These are phyloP conservation scores for Sarcodon aspratus DNA, from an alignment of 768 basidiomycete species.

Conservation along the genomic window DNA sequence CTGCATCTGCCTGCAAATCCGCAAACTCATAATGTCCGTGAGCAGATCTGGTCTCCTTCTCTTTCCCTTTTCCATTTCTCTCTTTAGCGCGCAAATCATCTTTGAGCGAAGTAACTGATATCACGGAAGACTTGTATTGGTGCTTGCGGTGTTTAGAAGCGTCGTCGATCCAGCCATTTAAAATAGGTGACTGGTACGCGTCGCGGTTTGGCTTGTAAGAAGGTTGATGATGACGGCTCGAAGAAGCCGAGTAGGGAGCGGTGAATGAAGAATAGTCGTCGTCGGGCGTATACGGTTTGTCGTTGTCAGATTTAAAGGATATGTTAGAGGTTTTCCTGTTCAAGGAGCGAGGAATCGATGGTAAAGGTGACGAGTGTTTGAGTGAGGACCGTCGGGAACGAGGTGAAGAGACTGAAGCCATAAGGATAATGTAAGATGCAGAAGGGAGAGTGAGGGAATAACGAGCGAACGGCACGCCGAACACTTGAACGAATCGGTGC, in stretches of 20 bases:
- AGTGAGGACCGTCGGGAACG: slow-evolving; percentile 21
- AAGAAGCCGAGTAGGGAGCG: neutral
- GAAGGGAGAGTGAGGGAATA: neutral
- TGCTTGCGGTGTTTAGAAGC: neutral
- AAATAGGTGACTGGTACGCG: neutral
- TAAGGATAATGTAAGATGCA: slow-evolving; percentile 4
- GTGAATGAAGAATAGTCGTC: neutral
- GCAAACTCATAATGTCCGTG: neutral
- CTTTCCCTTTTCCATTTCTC: neutral
- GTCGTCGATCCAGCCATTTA: neutral
- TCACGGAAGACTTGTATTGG: neutral
- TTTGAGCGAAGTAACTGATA: neutral
- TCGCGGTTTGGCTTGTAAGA: neutral
- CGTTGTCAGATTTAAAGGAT: slow-evolving; percentile 33
- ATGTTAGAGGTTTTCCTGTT: slow-evolving; percentile 40
- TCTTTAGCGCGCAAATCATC: neutral
- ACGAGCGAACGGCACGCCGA: neutral
- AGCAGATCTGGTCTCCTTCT: neutral
- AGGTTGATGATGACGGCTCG: neutral
- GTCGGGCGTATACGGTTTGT: neutral
- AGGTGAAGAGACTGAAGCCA: slow-evolving; percentile 16
- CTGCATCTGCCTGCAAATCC: neutral
- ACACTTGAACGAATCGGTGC: too few relatives aligned
- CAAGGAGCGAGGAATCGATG: neutral
- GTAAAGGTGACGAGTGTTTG: neutral